phyloP scores from a whole-genome alignment of 129 eudicot species.

The Saposhnikovia divaricata region DNA sequence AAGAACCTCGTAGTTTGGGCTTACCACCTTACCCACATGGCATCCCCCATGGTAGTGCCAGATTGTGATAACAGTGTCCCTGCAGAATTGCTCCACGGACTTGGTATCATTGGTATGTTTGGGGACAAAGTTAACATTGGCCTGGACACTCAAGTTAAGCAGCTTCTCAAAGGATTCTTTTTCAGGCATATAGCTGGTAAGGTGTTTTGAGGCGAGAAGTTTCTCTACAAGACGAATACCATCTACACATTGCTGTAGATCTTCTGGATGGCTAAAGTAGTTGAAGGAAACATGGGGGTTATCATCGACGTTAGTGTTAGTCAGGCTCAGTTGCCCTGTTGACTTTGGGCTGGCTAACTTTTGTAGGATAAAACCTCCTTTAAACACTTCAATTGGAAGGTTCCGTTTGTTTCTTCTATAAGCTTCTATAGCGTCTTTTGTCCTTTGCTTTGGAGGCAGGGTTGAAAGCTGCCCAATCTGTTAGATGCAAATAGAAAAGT shows the following conservation, averaged over 20 bases:
- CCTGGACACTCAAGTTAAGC: slow-evolving; percentile 67
- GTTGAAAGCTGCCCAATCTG: slow-evolving; percentile 94
- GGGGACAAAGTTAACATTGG: slow-evolving; percentile 71
- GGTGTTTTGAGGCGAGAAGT: slow-evolving; percentile 43
- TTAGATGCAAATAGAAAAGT: not conserved
- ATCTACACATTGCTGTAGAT: slow-evolving; percentile 48
- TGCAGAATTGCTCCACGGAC: slow-evolving; percentile 74
- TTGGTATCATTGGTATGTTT: slow-evolving; percentile 59
- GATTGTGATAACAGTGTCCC: slow-evolving; percentile 85
- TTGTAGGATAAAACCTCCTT: slow-evolving; percentile 78
- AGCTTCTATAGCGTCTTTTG: slow-evolving; percentile 52
- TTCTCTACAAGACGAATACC: slow-evolving; percentile 62
- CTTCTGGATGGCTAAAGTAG: slow-evolving; percentile 74
- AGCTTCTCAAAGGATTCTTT: slow-evolving; percentile 33
- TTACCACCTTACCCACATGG: slow-evolving; percentile 82
- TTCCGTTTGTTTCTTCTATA: slow-evolving; percentile 40
- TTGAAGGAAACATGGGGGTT: slow-evolving; percentile 82
- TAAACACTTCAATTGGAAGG: slow-evolving; percentile 67
- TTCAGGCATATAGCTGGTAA: slow-evolving; percentile 35
- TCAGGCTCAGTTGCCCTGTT: slow-evolving; percentile 50
- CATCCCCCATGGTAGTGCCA: slow-evolving; percentile 99
- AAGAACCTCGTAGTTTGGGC: slow-evolving; percentile 43
- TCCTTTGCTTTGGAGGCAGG: slow-evolving; percentile 68
- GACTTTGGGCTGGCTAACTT: slow-evolving; percentile 70
- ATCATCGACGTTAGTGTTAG: slow-evolving; percentile 60